phyloP scores from a whole-genome alignment of 164 flowering plant species.

The Tetrastigma voinierianum region DNA sequence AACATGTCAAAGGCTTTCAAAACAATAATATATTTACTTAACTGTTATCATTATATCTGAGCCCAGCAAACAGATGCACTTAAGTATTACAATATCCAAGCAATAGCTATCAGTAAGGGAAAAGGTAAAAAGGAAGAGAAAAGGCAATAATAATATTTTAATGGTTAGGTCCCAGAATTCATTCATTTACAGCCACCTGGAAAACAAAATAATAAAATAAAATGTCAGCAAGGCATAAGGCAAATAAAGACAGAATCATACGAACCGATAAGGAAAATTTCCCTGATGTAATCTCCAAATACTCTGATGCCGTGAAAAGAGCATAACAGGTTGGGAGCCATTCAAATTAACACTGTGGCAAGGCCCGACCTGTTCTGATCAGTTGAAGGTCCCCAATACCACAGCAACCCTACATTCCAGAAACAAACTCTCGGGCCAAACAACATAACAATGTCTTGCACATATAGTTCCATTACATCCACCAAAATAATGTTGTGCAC shows the following conservation, averaged over 20 bases:
- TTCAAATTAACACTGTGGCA: conserved; percentile 65
- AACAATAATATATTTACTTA: conserved; percentile 1
- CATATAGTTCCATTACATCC: conserved; percentile 49
- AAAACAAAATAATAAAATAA: conserved; percentile 35
- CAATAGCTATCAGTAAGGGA: not conserved
- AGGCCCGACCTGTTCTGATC: conserved; percentile 52
- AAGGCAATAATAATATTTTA: not conserved
- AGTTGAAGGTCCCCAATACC: conserved; percentile 76
- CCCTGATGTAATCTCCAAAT: conserved; percentile 62
- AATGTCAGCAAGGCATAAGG: conserved; percentile 49
- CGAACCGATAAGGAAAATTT: conserved; percentile 72
- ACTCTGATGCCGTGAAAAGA: conserved; percentile 56
- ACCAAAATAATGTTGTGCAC: conserved; percentile 62
- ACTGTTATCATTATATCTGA: conserved; percentile 3
- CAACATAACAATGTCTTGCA: conserved; percentile 55
- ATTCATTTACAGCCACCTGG: conserved; percentile 39
- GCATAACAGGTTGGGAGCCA: conserved; percentile 63
- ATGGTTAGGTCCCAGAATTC: not conserved
- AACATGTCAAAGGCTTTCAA: conserved; percentile 30
- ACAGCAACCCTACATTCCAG: conserved; percentile 77
- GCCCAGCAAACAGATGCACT: conserved; percentile 4
- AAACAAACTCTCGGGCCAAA: conserved; percentile 53
- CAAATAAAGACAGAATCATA: conserved; percentile 75
- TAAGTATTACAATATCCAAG: not conserved
- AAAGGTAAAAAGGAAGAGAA: not conserved